Conservation (phyloP, 2,329 filamentous ascomycete species). For the Cordyceps pruinosa region DNA sequence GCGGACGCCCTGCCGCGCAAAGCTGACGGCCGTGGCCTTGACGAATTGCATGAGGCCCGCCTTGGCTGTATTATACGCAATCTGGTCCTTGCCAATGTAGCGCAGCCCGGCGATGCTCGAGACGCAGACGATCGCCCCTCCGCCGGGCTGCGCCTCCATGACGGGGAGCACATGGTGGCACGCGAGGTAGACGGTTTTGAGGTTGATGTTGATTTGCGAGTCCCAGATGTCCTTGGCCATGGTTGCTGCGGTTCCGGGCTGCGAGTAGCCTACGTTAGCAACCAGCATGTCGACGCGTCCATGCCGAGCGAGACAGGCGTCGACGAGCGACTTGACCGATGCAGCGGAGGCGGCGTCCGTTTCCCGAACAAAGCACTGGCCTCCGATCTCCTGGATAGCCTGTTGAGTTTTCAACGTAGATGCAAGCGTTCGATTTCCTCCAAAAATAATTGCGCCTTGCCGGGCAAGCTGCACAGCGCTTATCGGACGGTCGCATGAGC, state of each 20-base stretch:
- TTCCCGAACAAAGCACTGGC: conserved; percentile 33
- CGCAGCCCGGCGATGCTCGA: conserved; percentile 45
- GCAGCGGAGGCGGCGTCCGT: conserved; percentile 45
- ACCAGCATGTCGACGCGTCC: conserved; percentile 53
- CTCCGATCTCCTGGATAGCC: conserved; percentile 28
- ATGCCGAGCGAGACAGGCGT: conserved; percentile 43
- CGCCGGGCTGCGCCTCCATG: conserved; percentile 41
- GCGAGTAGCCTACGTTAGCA: conserved; percentile 53
- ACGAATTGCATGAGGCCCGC: conserved; percentile 45
- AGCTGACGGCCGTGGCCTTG: conserved; percentile 43
- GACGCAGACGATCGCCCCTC: conserved; percentile 40
- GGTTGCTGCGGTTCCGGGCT: conserved; percentile 42
- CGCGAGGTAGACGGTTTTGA: conserved; percentile 49
- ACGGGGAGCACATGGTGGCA: conserved; percentile 46
- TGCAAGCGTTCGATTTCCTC: conserved; percentile 39
- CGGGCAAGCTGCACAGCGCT: conserved; percentile 45
- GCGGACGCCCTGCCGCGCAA: conserved; percentile 38
- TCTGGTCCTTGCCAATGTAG: conserved; percentile 42
- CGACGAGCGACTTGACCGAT: conserved; percentile 46
- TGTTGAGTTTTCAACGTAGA: conserved; percentile 33
- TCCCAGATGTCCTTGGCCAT: conserved; percentile 46
- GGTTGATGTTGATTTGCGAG: conserved; percentile 45
- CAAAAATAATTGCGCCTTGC: conserved; percentile 42
- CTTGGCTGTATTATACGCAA: conserved; percentile 47
- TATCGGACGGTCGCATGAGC: conserved; percentile 82